Conservation (phyloP, 306 rosid genomes). For the Cucurbita pepo region DNA sequence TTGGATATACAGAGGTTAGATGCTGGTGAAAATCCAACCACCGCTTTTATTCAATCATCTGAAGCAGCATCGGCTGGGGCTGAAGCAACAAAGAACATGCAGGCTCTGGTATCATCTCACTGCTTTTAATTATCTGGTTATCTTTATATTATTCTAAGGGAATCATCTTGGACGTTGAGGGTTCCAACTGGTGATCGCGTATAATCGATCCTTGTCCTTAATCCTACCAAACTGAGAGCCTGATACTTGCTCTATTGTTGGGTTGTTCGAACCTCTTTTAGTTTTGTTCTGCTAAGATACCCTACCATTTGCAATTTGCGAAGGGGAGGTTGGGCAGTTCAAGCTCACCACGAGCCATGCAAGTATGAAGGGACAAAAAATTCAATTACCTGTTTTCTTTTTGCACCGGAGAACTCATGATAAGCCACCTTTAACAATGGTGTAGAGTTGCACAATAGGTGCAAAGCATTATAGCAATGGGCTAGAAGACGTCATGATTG, state of each 20-base stretch:
- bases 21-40: slow-evolving; percentile 51
- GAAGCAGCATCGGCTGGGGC: slow-evolving; percentile 79
- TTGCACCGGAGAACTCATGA: no score
- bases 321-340: background rate
- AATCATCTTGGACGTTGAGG: background rate
- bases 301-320: background rate
- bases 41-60: slow-evolving; percentile 70
- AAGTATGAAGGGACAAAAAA: background rate
- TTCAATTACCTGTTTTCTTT: background rate
- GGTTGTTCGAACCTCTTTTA: background rate
- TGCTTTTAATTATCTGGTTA: slow-evolving; percentile 11
- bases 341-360: background rate
- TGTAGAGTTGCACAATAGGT: no score
- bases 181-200: background rate
- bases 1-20: slow-evolving; percentile 40
- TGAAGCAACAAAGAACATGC: slow-evolving; percentile 71
- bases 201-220: background rate
- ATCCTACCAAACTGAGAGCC: background rate
- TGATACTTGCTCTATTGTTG: background rate
- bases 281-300: background rate
- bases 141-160: background rate
- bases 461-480: no score
- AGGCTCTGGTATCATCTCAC: slow-evolving; percentile 50
- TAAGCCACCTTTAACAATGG: no score
- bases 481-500: no score